phyloP scores from a whole-genome alignment of 2,329 filamentous ascomycete species.

The Penicillium brevicompactum region DNA sequence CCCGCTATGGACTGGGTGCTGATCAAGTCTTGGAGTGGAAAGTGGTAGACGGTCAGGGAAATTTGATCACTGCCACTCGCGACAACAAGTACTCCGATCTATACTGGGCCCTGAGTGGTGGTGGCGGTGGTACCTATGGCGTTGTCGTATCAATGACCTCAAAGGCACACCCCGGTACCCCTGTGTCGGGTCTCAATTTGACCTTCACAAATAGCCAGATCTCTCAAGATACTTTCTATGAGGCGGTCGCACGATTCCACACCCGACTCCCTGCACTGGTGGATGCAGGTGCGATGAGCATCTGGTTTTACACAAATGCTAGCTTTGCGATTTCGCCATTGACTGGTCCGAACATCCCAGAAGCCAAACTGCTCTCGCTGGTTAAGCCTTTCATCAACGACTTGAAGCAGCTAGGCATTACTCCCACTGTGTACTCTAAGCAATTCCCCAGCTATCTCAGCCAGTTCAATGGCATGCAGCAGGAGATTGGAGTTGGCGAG shows the following conservation, averaged over 20 bases:
- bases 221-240: constrained; percentile 51
- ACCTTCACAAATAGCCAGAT: constrained; percentile 40
- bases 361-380: constrained; percentile 46
- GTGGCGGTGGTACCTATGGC: constrained; percentile 57
- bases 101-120: constrained; percentile 25
- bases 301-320: constrained; percentile 56
- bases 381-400: constrained; percentile 49
- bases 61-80: constrained; percentile 18
- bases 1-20: constrained; percentile 60
- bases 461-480: constrained; percentile 35
- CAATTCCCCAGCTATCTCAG: constrained; percentile 36
- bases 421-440: constrained; percentile 30
- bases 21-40: constrained; percentile 62
- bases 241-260: constrained; percentile 52
- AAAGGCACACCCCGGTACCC: constrained; percentile 51
- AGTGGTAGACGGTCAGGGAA: constrained; percentile 52
- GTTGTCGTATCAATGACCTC: constrained; percentile 60
- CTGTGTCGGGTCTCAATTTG: constrained; percentile 49
- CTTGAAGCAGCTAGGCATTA: constrained; percentile 41
- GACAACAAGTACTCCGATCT: constrained; percentile 20
- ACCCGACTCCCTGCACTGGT: constrained; percentile 52
- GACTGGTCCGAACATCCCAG: constrained; percentile 52
- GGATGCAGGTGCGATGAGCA: constrained; percentile 52
- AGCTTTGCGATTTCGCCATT: constrained; percentile 51
- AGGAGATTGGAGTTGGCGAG: constrained; percentile 40